Base-by-base conservation (phyloP, 2,329 filamentous ascomycete species). In the Cercospora zeae-maydis region DNA sequence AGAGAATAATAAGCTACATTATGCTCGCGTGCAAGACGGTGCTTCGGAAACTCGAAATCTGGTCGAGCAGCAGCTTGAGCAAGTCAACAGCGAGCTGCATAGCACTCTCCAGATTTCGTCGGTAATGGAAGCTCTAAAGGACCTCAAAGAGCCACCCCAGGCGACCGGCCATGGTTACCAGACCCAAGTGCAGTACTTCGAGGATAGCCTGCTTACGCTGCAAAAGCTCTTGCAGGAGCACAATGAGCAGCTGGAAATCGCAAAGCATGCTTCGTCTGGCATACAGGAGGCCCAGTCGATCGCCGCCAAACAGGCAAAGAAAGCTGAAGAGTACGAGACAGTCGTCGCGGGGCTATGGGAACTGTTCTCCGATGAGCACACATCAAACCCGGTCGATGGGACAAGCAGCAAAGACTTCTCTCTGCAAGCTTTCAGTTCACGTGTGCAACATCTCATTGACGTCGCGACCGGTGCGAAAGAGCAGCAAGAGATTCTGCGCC, bases 401-500 rank as follows among this genome's bases (percentile, higher is more conserved):
- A 86, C 88, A 27, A 78, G 55, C 42, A 58, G 37, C 61, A 63
- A 81, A 81, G 62, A 82, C 0, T 96, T 91, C 77, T 89, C 88
- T 1, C 78, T 96, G 3, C 81, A 84, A 21, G 90, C 88, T 19
- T 96, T 98, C 75, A 88, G 87, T 14, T 80, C 85, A 8, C 91
- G 91, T 71, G 87, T 98, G 0, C 88, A 92, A 71, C 89, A 87
- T 78, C 80, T 97, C 4, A 91, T 92, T 73, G 82, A 83, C 42
- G 89, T 91, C 63, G 85, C 91, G n/a, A 89, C 88, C 16, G 85
- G 85, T 19, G 80, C 97, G 36, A 88, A 91, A 65, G 91, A 96
- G 70, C 93, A 98, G 74, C 96, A 96, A 74, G 86, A 87, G 54
- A 93, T 96, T 21, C 83, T 98, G 8, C 89, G 93, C 72, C 87